phyloP scores from a whole-genome alignment of 2,329 filamentous ascomycete genomes.

The Xylariales sp. region DNA sequence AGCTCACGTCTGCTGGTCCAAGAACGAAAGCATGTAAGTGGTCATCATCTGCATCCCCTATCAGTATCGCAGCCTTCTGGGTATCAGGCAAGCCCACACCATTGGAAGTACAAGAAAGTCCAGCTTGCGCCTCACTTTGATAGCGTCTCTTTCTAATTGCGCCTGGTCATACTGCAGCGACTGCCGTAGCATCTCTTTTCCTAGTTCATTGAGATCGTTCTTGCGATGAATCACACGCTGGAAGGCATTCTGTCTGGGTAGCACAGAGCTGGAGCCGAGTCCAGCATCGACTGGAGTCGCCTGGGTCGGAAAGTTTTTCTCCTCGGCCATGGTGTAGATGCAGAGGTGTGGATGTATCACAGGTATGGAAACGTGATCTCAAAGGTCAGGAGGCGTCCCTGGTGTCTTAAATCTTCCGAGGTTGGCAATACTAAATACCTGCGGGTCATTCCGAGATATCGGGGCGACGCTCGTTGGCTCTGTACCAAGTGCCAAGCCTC shows the following conservation, averaged over 20 bases:
- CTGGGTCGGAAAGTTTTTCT: background rate
- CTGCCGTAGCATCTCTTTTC: slow-evolving; percentile 26
- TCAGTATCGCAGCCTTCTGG: background rate
- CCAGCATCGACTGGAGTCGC: slow-evolving; percentile 10
- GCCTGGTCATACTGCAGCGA: slow-evolving; percentile 29
- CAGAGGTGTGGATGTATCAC: no score
- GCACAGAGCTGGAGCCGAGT: slow-evolving; percentile 10
- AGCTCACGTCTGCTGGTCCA: slow-evolving; percentile 26
- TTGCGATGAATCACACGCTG: slow-evolving; percentile 14
- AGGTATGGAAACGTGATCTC: no score
- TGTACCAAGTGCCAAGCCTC: no score
- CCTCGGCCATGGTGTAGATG: background rate
- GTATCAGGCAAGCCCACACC: slow-evolving; percentile 17
- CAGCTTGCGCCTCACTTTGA: slow-evolving; percentile 30
- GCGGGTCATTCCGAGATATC: no score
- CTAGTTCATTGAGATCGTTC: slow-evolving; percentile 18
- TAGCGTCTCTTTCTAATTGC: slow-evolving; percentile 26
- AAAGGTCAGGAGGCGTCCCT: no score
- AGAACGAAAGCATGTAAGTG: slow-evolving; percentile 30
- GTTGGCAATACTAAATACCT: no score
- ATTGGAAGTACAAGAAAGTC: slow-evolving; percentile 32
- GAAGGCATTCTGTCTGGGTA: slow-evolving; percentile 15
- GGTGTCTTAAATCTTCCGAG: no score
- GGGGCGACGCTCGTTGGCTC: no score
- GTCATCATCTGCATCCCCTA: slow-evolving; percentile 26